Evolutionary conservation across 257 asterid species (phyloP), one percentile per base, ranked within the genome.

Genomic region (Oldenlandia corymbosa): DNA sequence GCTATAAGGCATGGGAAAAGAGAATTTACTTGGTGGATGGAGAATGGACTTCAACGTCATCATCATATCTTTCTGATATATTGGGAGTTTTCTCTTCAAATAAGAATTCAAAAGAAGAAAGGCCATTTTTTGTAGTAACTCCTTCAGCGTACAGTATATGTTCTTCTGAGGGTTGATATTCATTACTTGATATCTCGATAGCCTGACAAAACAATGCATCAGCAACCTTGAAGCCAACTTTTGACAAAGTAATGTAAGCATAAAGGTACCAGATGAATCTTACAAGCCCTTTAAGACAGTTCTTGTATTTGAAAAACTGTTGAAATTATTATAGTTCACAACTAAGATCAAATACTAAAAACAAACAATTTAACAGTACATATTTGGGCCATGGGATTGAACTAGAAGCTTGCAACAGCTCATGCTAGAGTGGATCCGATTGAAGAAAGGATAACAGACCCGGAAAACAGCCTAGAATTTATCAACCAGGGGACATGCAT

Each of bases 141-240:
- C 89, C 91, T 73, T 87, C 89, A 27, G 89, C 86, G 34, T 75
- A 75, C 58, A 87, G 57, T 45, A 87, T 75, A 68, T 80, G 89
- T 5, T 74, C 42, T 54, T 87, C 92, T 36, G 88, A 69, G 54
- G 95, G 90, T 66, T 73, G 76, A 51, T 84, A 84, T 49, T 82
- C 89, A 37, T 77, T 62, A 69, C 94, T 72, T 21, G 85, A 85
- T 76, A 84, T 75, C 84, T 75, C 88, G 23, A 70, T 46, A 55
- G 79, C 91, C 96, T 88, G 80, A 41, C 28, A 66, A 54, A 65
- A 7, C 27, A 58, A 37, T 10, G 36, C 21, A 45, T 17, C 32
- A n/a, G 7, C 20, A 23, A 32, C 30, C 17, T n/a, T n/a, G 48
- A 43, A 12, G 48, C 16, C 16, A 10, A 41, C 14, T 2, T 9